phyloP scores from a whole-genome alignment of 495 filamentous ascomycete genomes.

The Penicillium longicatenatum region DNA sequence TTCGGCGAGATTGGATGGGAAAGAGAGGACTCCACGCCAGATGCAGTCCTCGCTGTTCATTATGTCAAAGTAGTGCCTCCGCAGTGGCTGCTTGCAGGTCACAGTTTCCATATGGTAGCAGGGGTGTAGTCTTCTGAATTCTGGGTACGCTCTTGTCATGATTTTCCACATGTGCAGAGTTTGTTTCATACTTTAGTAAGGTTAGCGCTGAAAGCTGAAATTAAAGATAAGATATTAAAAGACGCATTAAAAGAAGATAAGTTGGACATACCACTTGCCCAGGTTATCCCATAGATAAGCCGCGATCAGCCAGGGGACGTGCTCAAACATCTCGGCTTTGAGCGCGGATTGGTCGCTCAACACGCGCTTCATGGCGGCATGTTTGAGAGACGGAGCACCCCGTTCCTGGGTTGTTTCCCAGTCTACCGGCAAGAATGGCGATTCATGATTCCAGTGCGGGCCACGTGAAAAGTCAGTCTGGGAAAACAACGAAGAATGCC shows the following conservation, averaged over 20 bases:
- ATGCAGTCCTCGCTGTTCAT: slow-evolving; percentile 27
- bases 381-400: background rate
- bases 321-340: slow-evolving; percentile 5
- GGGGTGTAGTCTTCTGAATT: slow-evolving; percentile 24
- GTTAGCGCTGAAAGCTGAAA: slow-evolving; percentile 5
- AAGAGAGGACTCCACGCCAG: slow-evolving; percentile 37
- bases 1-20: slow-evolving; percentile 27
- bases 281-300: slow-evolving; percentile 43
- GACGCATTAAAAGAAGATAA: background rate
- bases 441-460: slow-evolving; percentile 7
- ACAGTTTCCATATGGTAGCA: slow-evolving; percentile 29
- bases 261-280: slow-evolving; percentile 28
- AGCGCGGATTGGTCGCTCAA: slow-evolving; percentile 1
- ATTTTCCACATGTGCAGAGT: slow-evolving; percentile 48
- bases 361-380: background rate
- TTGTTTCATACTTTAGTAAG: slow-evolving; percentile 32
- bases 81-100: slow-evolving; percentile 26
- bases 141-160: slow-evolving; percentile 38
- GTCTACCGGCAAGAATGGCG: slow-evolving; percentile 1
- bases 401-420: background rate
- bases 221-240: background rate
- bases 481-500: background rate
- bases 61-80: slow-evolving; percentile 33
- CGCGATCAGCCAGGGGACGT: slow-evolving; percentile 42
- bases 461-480: slow-evolving; percentile 3